phyloP scores from a whole-genome alignment of 257 asterid genomes.

The Dorcoceras hygrometricum region DNA sequence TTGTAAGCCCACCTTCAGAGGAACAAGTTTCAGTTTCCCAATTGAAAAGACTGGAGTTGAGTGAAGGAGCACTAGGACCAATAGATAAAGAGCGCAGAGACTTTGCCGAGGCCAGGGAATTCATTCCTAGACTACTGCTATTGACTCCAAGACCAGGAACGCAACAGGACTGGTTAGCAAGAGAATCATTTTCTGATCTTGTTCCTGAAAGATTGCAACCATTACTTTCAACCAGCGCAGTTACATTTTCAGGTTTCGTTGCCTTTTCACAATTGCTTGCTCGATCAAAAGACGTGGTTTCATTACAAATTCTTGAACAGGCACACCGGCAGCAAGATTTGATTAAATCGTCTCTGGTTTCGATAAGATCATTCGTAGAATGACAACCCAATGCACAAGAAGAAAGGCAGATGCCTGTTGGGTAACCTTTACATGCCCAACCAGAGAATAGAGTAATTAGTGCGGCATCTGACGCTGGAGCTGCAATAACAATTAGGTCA shows the following conservation, averaged over 20 bases:
- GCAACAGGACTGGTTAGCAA: constrained; percentile 69
- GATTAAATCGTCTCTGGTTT: constrained; percentile 30
- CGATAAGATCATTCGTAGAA: constrained; percentile 44
- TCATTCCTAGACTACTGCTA: constrained; percentile 57
- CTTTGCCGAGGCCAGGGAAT: constrained; percentile 65
- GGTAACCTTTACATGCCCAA: constrained; percentile 96
- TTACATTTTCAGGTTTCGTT: constrained; percentile 37
- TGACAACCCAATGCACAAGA: constrained; percentile 49
- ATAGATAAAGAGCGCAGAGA: constrained; percentile 77
- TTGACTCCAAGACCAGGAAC: constrained; percentile 93
- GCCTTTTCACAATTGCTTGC: constrained; percentile 35
- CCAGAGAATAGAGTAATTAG: constrained; percentile 90
- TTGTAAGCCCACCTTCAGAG: constrained; percentile 40
- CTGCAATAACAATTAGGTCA: constrained; percentile 44
- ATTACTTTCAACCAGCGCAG: constrained; percentile 35
- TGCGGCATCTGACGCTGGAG: constrained; percentile 87
- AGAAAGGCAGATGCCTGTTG: constrained; percentile 63
- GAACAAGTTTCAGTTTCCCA: constrained; percentile 78
- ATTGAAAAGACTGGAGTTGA: constrained; percentile 84
- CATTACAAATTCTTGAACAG: constrained; percentile 37
- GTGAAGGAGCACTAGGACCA: constrained; percentile 82
- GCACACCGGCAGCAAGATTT: constrained; percentile 51
- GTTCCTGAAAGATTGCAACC: constrained; percentile 31
- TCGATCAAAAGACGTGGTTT: constrained; percentile 28
- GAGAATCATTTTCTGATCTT: constrained; percentile 45